Evolutionary conservation across 2,329 filamentous ascomycete genomes (phyloP).

Genomic region (Botryotinia convoluta): DNA sequence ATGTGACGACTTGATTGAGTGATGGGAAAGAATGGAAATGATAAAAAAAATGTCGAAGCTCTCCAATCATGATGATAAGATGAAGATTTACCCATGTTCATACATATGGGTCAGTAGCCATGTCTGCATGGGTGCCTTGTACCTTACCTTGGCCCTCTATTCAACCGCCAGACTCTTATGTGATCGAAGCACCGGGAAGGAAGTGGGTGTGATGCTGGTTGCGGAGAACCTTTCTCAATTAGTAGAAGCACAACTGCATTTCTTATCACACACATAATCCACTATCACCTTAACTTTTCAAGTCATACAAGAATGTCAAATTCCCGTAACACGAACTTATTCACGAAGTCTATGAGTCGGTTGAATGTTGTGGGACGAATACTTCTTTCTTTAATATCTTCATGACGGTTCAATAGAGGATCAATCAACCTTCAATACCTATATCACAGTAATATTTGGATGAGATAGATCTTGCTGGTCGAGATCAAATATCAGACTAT

Average conservation of each 20-base stretch:
- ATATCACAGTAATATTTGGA: not conserved
- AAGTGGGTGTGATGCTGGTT: constrained; percentile 5
- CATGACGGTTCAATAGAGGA: not conserved
- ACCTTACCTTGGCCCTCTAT: not conserved
- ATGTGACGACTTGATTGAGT: not conserved
- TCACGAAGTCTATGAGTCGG: not conserved
- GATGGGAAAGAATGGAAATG: not conserved
- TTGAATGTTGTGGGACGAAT: constrained; percentile 5
- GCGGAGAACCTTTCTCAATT: constrained; percentile 15
- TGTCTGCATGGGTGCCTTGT: constrained; percentile 6
- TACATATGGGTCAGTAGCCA: not conserved
- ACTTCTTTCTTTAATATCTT: constrained; percentile 1
- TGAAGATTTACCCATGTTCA: constrained; percentile 2
- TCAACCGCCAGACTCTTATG: constrained; percentile 10
- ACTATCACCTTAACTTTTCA: not conserved
- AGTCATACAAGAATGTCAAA: constrained; percentile 15
- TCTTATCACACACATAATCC: constrained; percentile 12
- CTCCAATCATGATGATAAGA: constrained; percentile 2
- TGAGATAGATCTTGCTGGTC: constrained; percentile 29
- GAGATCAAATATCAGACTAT: constrained; percentile 20
- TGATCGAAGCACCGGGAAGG: constrained; percentile 7
- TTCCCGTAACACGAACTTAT: not conserved
- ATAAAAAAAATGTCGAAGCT: not conserved
- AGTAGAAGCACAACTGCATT: constrained; percentile 8
- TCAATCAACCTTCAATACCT: not conserved